Evolutionary conservation across 495 filamentous ascomycete genomes (phyloP), one percentile per base, ranked within the genome.

Genomic region (Rostrohypoxylon terebratum): DNA sequence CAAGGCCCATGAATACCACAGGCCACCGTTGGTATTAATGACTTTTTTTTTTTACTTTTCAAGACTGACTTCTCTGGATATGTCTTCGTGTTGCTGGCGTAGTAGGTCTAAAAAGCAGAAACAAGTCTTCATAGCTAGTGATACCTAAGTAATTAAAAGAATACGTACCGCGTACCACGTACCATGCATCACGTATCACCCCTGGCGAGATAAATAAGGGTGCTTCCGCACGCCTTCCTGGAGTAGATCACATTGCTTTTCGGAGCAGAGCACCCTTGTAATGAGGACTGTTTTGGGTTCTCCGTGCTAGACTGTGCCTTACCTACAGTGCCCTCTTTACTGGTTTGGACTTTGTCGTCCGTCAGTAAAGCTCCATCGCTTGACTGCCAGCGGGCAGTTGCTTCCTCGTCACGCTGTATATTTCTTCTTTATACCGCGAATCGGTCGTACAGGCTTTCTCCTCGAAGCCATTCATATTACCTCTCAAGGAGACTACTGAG

Each of bases 301-400:
- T 60, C 21, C 42, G 18, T 63, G 34, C 55, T 13, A 64, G 21
- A 54, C 34, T 59, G 31, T 34, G n/a, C 34, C 28, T 69, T 59
- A 28, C 28, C 28, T 28, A 28, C 28, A 3, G 28, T 28, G 28
- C 54, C 47, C n/a, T 16, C 13, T 57, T 55, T 51, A 53, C 71
- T 59, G 66, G 20, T 23, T 63, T 60, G 66, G 71, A 66, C 71
- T 69, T 63, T 48, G 11, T 45, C 18, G 71, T 64, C 66, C 63
- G 48, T 70, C 66, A 67, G 71, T 70, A 48, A 74, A 58, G 47
- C 50, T 31, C 36, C 21, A 14, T 74, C 71, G 71, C 71, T 74
- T 63, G 25, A 28, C 71, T 74, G 66, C 71, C 71, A 74, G 71
- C 66, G 71, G 71, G 63, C 51, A 74, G 71, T 63, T 51, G 58